These are phyloP conservation scores for Rhizopogon roseolus DNA, from an alignment of 768 basidiomycete genomes.

Conservation along the genomic window DNA sequence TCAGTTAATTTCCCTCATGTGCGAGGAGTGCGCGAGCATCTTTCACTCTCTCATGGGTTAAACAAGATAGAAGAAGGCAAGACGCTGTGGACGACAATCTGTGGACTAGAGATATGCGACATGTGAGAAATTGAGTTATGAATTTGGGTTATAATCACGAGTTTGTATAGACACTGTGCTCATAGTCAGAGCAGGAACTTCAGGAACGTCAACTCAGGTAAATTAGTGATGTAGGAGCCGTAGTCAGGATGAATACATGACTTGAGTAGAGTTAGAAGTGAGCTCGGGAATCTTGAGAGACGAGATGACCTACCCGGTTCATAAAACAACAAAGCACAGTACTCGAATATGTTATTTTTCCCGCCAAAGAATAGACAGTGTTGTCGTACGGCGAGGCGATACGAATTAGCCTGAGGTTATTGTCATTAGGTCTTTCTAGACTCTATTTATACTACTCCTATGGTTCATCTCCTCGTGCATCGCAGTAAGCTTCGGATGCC, in stretches of 20 bases:
- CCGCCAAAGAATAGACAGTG: neutral
- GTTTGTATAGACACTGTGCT: neutral
- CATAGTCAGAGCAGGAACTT: neutral
- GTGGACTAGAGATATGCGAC: neutral
- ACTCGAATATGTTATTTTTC: neutral
- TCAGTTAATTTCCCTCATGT: too few relatives aligned
- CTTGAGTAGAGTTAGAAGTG: neutral
- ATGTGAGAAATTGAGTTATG: neutral
- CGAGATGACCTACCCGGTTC: neutral
- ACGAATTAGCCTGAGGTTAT: too few relatives aligned
- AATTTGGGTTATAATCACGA: neutral
- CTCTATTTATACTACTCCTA: too few relatives aligned
- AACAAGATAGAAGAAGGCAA: conserved; percentile 24
- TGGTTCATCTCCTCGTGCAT: too few relatives aligned
- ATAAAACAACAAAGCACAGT: neutral
- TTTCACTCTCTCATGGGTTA: conserved; percentile 15
- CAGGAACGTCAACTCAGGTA: neutral
- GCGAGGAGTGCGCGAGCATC: neutral
- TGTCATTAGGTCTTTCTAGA: too few relatives aligned
- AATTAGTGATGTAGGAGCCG: neutral
- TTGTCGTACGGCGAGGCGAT: too few relatives aligned
- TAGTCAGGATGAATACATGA: neutral
- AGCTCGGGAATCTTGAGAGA: neutral
- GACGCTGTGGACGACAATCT: conserved; percentile 16
- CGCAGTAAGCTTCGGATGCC: too few relatives aligned